phyloP scores from a whole-genome alignment of 1,284 basidiomycete species.

The Violaceomyces palustris region DNA sequence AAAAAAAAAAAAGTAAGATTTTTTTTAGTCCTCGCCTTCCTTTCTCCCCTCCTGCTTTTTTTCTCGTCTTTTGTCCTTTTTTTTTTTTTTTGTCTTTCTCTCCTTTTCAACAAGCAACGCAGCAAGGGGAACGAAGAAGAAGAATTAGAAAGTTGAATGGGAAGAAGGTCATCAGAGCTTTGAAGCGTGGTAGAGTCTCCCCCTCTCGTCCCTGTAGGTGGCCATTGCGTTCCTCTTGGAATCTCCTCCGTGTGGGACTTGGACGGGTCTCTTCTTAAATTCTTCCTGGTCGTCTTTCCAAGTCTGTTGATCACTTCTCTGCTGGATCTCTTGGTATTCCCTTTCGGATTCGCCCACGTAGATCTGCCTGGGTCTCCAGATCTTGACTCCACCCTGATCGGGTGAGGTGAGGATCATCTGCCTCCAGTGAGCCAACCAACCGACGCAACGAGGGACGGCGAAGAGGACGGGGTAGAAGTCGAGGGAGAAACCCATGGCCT shows the following conservation, averaged over 20 bases:
- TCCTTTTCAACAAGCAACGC: too few relatives aligned
- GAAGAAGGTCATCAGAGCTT: too few relatives aligned
- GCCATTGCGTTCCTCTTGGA: background rate
- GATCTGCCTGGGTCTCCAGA: slow-evolving; percentile 7
- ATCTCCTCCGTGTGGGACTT: slow-evolving; percentile 1
- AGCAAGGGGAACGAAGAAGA: too few relatives aligned
- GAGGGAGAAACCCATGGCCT: slow-evolving; percentile 80
- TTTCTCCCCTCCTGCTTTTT: too few relatives aligned
- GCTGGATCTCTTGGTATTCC: slow-evolving; percentile 1
- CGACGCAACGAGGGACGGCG: slow-evolving; percentile 79
- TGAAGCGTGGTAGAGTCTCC: too few relatives aligned
- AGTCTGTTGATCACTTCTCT: background rate
- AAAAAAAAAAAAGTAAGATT: too few relatives aligned
- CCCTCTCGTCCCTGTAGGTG: slow-evolving; percentile 2
- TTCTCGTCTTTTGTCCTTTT: too few relatives aligned
- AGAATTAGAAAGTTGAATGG: too few relatives aligned
- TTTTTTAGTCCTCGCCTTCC: too few relatives aligned
- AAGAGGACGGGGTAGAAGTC: slow-evolving; percentile 88
- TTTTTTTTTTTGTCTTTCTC: too few relatives aligned
- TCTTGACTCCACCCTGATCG: background rate
- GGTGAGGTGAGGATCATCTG: slow-evolving; percentile 45
- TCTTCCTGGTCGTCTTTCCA: background rate
- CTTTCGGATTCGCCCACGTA: slow-evolving; percentile 3
- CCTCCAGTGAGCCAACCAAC: slow-evolving; percentile 82
- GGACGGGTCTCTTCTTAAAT: background rate